Evolutionary conservation across 306 rosid genomes (phyloP).

Genomic region (Calophaca sinica): DNA sequence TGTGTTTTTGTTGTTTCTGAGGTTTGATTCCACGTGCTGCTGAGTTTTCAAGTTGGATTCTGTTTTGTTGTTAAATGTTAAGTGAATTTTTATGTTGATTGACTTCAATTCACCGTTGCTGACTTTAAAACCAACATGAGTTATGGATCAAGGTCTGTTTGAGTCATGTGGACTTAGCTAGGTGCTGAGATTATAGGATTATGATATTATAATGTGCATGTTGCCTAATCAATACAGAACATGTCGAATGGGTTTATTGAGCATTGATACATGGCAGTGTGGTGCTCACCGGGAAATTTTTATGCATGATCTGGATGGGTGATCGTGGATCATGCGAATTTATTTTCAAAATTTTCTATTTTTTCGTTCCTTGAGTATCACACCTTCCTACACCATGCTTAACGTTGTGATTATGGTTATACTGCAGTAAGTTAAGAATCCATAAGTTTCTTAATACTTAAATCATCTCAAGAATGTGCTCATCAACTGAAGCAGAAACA

Average conservation of each 20-base stretch:
- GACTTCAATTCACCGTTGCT: conserved; percentile 24
- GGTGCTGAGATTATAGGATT: conserved; percentile 32
- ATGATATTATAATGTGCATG: conserved; percentile 27
- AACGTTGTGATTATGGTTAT: not conserved
- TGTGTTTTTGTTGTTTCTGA: conserved; percentile 19
- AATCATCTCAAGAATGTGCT: conserved; percentile 7
- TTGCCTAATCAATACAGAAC: conserved; percentile 20
- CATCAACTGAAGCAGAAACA: conserved; percentile 2
- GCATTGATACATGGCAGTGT: not conserved
- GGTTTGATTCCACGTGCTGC: conserved; percentile 5
- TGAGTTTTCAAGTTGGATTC: conserved; percentile 40
- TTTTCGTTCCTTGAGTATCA: conserved; percentile 15
- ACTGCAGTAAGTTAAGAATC: conserved; percentile 12
- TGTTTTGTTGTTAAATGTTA: conserved; percentile 16
- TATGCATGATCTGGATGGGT: conserved; percentile 37
- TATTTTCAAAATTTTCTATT: conserved; percentile 7
- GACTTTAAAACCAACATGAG: not conserved
- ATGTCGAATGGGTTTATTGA: not conserved
- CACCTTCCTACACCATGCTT: not conserved
- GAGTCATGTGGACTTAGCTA: conserved; percentile 34
- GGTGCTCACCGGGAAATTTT: not conserved
- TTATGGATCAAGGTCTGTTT: conserved; percentile 11
- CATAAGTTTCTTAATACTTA: conserved; percentile 3
- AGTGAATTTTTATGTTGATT: conserved; percentile 20
- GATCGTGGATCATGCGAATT: conserved; percentile 10